phyloP scores from a whole-genome alignment of 2,329 filamentous ascomycete species.

The Malbranchea zuffiana region DNA sequence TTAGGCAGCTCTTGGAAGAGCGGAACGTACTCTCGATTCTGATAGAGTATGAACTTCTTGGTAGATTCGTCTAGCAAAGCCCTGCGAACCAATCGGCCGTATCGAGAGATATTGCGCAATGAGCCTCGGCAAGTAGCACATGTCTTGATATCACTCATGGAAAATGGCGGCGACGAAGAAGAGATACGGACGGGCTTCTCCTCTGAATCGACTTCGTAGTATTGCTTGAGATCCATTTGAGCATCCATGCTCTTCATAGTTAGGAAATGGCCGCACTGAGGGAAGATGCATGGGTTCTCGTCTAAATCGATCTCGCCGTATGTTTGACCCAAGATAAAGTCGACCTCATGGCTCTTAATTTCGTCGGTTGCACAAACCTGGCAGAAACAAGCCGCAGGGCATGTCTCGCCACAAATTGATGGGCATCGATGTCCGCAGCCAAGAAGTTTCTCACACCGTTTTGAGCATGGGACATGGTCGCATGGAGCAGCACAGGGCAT shows the following conservation, averaged over 20 bases:
- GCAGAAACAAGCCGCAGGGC: slow-evolving; percentile 45
- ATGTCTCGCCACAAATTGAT: slow-evolving; percentile 53
- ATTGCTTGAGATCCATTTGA: slow-evolving; percentile 41
- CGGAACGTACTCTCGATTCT: slow-evolving; percentile 33
- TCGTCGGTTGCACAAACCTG: slow-evolving; percentile 42
- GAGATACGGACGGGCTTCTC: slow-evolving; percentile 20
- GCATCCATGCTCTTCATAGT: slow-evolving; percentile 52
- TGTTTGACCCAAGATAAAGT: slow-evolving; percentile 44
- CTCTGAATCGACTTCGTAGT: slow-evolving; percentile 21
- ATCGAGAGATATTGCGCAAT: slow-evolving; percentile 48
- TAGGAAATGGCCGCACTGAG: slow-evolving; percentile 53
- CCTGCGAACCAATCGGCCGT: slow-evolving; percentile 51
- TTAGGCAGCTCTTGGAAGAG: slow-evolving; percentile 24
- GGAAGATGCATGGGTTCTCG: slow-evolving; percentile 51
- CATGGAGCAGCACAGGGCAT: slow-evolving; percentile 59
- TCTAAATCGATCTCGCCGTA: slow-evolving; percentile 51
- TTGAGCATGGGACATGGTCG: slow-evolving; percentile 53
- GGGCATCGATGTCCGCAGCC: slow-evolving; percentile 55
- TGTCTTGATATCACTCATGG: slow-evolving; percentile 38
- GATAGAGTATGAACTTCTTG: slow-evolving; percentile 52
- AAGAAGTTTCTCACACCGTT: slow-evolving; percentile 45
- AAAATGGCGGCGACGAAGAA: slow-evolving; percentile 38
- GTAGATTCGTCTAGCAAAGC: slow-evolving; percentile 52
- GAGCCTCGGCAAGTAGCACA: slow-evolving; percentile 53
- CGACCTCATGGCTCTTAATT: slow-evolving; percentile 41